These are phyloP conservation scores for Backusella parvicylindrica DNA, from an alignment of 192 early-diverging fungal species.

Conservation along the genomic window DNA sequence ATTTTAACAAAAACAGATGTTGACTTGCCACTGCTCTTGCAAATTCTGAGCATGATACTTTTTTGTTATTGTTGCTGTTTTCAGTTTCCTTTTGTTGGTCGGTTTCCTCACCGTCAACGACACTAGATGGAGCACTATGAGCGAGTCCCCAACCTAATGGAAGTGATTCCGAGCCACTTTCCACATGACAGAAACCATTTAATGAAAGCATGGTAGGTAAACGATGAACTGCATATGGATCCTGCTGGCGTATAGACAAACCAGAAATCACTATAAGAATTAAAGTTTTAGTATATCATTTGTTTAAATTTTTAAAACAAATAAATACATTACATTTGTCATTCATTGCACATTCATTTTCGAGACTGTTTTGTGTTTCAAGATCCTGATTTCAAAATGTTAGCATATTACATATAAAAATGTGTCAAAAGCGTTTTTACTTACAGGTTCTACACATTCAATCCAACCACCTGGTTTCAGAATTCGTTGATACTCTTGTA, in stretches of 20 bases:
- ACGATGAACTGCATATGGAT: conserved; percentile 27
- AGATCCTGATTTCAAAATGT: conserved; percentile 12
- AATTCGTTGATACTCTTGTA: conserved; percentile 43
- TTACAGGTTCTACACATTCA: conserved; percentile 43
- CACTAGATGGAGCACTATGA: neutral
- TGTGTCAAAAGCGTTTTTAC: neutral
- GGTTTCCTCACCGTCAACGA: neutral
- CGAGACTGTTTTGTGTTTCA: conserved; percentile 24
- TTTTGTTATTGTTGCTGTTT: too few species aligned
- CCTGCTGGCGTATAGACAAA: conserved; percentile 23
- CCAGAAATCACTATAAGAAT: conserved; percentile 18
- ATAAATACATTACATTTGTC: conserved; percentile 24
- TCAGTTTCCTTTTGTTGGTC: neutral
- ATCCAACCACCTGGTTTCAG: conserved; percentile 52
- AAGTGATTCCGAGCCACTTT: conserved; percentile 20
- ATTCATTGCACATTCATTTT: conserved; percentile 24
- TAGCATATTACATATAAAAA: neutral
- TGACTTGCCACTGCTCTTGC: conserved; percentile 24
- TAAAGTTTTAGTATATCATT: neutral
- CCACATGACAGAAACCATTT: conserved; percentile 26
- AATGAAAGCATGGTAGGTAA: conserved; percentile 28
- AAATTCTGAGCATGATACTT: conserved; percentile 22
- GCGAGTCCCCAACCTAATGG: conserved; percentile 28
- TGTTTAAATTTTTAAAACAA: neutral
- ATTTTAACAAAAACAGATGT: conserved; percentile 15